Conservation (phyloP, 2,329 filamentous ascomycete genomes). For the Coniella vitis region DNA sequence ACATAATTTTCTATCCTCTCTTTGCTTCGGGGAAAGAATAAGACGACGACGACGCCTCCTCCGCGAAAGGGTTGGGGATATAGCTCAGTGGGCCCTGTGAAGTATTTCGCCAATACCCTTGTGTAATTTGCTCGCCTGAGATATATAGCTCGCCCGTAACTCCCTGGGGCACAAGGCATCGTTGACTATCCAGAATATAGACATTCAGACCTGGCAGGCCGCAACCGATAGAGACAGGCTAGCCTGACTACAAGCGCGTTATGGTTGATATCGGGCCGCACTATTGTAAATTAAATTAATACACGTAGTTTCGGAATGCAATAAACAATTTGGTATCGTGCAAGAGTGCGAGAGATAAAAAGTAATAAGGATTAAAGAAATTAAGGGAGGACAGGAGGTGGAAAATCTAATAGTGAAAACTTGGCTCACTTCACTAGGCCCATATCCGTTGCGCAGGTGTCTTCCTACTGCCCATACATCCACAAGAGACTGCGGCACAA, state of each 20-base stretch:
- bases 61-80: not conserved
- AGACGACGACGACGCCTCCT: not conserved
- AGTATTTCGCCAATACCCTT: not conserved
- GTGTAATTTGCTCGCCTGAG: not conserved
- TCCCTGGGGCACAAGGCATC: not conserved
- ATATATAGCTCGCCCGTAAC: not conserved
- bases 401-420: not conserved
- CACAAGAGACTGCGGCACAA: not conserved
- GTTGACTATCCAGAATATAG: not conserved
- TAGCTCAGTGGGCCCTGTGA: not conserved
- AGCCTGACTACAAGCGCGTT: not conserved
- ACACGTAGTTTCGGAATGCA: too few species aligned
- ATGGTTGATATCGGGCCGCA: not conserved
- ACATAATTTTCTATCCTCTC: not conserved
- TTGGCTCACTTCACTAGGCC: not conserved
- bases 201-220: not conserved
- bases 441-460: not conserved
- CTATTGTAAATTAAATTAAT: too few species aligned
- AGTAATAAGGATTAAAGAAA: not conserved
- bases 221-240: not conserved
- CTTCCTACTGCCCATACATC: not conserved
- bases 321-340: not conserved
- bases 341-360: not conserved
- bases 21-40: too few species aligned
- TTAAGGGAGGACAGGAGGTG: not conserved